phyloP scores from a whole-genome alignment of 108 stramenopile species.

The Fistulifera pelliculosa region DNA sequence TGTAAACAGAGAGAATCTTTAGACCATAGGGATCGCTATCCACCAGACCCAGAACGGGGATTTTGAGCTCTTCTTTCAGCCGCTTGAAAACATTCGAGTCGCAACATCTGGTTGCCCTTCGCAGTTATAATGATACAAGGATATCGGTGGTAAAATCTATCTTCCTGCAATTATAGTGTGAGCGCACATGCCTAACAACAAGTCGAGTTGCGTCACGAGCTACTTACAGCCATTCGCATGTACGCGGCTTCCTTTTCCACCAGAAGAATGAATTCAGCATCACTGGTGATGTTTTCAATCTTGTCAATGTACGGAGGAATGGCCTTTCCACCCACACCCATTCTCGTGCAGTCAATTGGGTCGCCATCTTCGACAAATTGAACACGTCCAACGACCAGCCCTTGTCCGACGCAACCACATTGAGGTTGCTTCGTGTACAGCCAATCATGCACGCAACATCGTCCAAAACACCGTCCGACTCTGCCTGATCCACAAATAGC shows the following conservation, averaged over 20 bases:
- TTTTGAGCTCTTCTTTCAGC: constrained; percentile 77
- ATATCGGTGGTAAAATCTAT: constrained; percentile 93
- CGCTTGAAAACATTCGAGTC: constrained; percentile 78
- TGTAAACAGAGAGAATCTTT: constrained; percentile 94
- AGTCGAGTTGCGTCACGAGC: neutral
- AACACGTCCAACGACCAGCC: constrained; percentile 91
- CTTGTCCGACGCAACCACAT: constrained; percentile 96
- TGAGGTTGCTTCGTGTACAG: constrained; percentile 91
- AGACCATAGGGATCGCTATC: constrained; percentile 97
- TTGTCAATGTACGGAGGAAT: constrained; percentile 97
- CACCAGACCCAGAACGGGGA: constrained; percentile 93
- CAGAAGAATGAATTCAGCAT: constrained; percentile 93
- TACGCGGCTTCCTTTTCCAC: constrained; percentile 99
- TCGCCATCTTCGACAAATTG: constrained; percentile 91
- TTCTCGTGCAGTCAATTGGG: constrained; percentile 87
- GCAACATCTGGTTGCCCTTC: constrained; percentile 96
- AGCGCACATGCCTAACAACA: no score
- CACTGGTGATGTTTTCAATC: constrained; percentile 85
- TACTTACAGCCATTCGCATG: constrained; percentile 88
- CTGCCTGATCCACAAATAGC: constrained; percentile 90
- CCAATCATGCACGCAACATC: constrained; percentile 95
- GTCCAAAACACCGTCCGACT: constrained; percentile 90
- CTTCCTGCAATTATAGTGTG: constrained; percentile 48
- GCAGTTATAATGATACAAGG: constrained; percentile 98
- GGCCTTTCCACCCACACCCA: constrained; percentile 93